Base-by-base conservation (phyloP, 2,329 filamentous ascomycete species). In the Sporothrix variecibatus region DNA sequence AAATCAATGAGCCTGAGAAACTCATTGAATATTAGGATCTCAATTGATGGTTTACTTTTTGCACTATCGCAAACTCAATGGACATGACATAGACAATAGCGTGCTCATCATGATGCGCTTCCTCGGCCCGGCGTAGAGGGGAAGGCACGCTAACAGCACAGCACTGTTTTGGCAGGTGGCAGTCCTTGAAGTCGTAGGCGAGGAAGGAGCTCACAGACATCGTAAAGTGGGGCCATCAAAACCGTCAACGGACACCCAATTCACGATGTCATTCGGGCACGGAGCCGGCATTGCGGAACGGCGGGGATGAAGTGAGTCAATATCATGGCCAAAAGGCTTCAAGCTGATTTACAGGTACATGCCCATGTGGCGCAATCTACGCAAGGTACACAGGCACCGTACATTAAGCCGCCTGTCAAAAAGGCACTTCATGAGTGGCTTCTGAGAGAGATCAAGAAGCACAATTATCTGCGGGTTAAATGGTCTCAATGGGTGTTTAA, bases 41-140 rank as follows among this genome's bases (percentile, higher is more conserved):
- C 7, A 34, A 34, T 34, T 34, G 34, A 3, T 34, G 3, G 34
- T 34, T 34, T 34, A 0, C 34, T 34, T 34, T 34, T 34, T 34
- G 34, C 8, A 34, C 5, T 34, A 34, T 34, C 34, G 34, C 34
- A 34, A 34, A 34, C 5, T 34, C 51, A 53, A 53, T 53, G 6
- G 51, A 53, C 6, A 6, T 53, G 8, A 17, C 20, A 5, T 23
- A 53, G 15, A 43, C 9, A n/a, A n/a, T 34, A 5, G 34, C 38
- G 60, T 65, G n/a, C 60, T 31, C 15, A 26, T 26, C 7, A 34
- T 12, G 60, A 11, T 23, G 31, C 34, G 60, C 20, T 38, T 64
- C 60, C 20, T 40, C 31, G 60, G 60, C 60, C 60, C 60, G 60
- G 7, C 34, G 23, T 64, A 26, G 60, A 65, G 60, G 60, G 60